These are phyloP conservation scores for Cladosporium sp. DNA, from an alignment of 2,329 filamentous ascomycete species.

Conservation along the genomic window DNA sequence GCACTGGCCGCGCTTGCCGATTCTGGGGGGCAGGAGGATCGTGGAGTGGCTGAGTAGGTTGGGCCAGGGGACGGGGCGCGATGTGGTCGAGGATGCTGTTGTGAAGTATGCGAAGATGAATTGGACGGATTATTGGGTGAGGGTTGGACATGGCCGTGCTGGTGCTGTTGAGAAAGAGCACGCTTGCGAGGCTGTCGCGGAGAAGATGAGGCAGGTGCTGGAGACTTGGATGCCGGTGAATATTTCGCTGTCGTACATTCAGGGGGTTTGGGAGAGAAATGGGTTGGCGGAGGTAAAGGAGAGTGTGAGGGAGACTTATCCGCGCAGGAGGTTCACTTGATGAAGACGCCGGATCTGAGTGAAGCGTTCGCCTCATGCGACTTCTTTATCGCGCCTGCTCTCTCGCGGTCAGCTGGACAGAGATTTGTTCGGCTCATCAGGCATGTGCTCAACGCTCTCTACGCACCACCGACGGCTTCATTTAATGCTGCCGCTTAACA, in stretches of 20 bases:
- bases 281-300: neutral
- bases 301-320: neutral
- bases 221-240: neutral
- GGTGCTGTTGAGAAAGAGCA: neutral
- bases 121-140: slow-evolving; percentile 1
- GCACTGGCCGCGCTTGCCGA: neutral
- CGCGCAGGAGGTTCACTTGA: too few relatives aligned
- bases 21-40: neutral
- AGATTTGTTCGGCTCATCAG: too few relatives aligned
- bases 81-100: neutral
- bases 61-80: neutral
- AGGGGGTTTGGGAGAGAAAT: too few relatives aligned
- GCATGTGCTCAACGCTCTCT: too few relatives aligned
- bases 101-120: neutral
- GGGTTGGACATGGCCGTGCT: neutral
- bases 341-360: too few relatives aligned
- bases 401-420: too few relatives aligned
- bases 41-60: neutral
- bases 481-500: too few relatives aligned
- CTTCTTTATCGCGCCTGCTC: too few relatives aligned
- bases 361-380: too few relatives aligned
- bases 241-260: too few relatives aligned
- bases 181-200: neutral
- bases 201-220: neutral
- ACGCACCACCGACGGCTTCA: too few relatives aligned